Base-by-base conservation (phyloP, 2,329 filamentous ascomycete species). In the Leptodontidium sp. region DNA sequence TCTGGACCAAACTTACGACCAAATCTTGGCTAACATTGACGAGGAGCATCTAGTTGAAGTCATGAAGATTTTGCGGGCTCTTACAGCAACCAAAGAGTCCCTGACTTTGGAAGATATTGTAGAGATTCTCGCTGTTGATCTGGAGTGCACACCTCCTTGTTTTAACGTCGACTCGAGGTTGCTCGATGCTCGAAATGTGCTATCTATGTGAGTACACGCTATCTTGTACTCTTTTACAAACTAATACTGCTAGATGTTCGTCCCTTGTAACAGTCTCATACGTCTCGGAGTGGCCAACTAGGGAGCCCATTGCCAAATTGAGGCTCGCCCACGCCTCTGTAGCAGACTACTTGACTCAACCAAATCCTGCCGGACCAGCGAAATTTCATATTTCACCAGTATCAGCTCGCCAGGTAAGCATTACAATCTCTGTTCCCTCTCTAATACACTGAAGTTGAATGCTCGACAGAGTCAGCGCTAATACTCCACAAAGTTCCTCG, bases 151-250 rank as follows among this genome's bases (percentile, higher is more conserved):
- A 2, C 69, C 74, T 21, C 72, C 70, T 1, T 50, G 32, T 26
- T 80, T 82, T 49, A 75, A 82, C 24, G 71, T 72, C 7, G 75
- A 80, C 43, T 73, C 78, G 52, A 72, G 80, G 24, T 64, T 81
- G 29, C 72, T 77, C 62, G 79, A 81, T 62, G 77, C 78, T 1
- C 58, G 73, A 32, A 78, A 79, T 17, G 65, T 73, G 45, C 47
- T 43, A 9, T 59, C 57, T 15, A 59, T 59, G 57, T 59, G 12
- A 59, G n/a, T 59, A 9, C 15, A 2, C 9, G 4, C 32, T 24
- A 6, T 1, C 5, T 21, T 11, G 7, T 21, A 21, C 2, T 14
- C 24, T 17, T 17, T 14, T 21, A 9, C 1, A 50, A 21, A 40
- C 38, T 59, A n/a, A 59, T 29, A 4, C 70, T 17, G 62, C 50